A percentile compares a stretch with the other conserved stretches of the same genome.
phyloP scores from a whole-genome alignment of 768 basidiomycete genomes.

The Termitomyces sp. region DNA sequence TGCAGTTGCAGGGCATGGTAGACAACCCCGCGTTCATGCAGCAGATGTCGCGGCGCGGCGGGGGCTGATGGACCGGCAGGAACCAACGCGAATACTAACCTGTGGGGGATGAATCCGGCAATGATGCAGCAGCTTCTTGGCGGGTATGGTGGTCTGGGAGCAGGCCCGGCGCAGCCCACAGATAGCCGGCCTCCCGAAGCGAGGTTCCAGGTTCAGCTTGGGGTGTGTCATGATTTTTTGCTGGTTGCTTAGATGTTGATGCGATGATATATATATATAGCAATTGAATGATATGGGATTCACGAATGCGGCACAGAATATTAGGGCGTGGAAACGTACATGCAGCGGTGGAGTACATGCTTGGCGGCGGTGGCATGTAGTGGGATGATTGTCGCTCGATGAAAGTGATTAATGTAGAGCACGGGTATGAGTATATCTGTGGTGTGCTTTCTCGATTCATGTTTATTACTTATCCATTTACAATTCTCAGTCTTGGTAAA shows the following conservation, averaged over 20 bases:
- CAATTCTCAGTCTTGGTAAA: neutral
- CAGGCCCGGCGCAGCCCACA: slow-evolving; percentile 42
- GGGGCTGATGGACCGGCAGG: slow-evolving; percentile 16
- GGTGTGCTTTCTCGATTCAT: neutral
- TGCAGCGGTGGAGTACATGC: slow-evolving; percentile 88
- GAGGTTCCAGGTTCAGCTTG: slow-evolving; percentile 82
- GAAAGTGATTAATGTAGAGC: neutral
- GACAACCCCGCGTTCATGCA: slow-evolving; percentile 79
- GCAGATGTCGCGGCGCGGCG: slow-evolving; percentile 58
- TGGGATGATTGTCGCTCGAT: neutral
- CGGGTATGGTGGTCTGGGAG: slow-evolving; percentile 24
- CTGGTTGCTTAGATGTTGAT: too few relatives aligned
- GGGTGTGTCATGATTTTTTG: slow-evolving; percentile 37
- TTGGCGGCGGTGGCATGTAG: slow-evolving; percentile 63
- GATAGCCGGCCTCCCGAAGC: slow-evolving; percentile 84
- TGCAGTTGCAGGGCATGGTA: slow-evolving; percentile 79
- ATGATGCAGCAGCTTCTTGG: slow-evolving; percentile 41
- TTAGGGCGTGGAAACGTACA: slow-evolving; percentile 92
- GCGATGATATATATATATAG: neutral
- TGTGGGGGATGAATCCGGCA: slow-evolving; percentile 35
- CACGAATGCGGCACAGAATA: too few relatives aligned
- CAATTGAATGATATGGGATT: too few relatives aligned
- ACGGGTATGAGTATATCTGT: too few relatives aligned
- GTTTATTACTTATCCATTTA: neutral
- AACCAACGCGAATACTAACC: slow-evolving; percentile 17